Evolutionary conservation across 2,329 filamentous ascomycete genomes (phyloP), one percentile per base, ranked within the genome.

Genomic region (Fusarium protoensiforme): DNA sequence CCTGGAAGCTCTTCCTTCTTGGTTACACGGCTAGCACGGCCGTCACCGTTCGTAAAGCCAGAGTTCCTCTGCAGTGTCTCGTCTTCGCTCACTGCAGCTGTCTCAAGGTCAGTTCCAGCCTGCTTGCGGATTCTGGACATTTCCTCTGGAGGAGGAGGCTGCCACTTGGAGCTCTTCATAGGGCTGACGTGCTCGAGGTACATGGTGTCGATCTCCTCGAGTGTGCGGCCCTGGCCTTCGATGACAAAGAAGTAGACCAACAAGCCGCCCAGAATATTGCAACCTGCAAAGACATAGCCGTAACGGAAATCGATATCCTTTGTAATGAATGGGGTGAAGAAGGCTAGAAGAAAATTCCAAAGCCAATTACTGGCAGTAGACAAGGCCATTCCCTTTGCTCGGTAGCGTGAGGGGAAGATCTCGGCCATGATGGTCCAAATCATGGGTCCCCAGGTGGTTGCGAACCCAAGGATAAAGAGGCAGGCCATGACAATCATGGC

Each of bases 151-250:
- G 83, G 78, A 0, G 85, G 85, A 0, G 85, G 79, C 7, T 82
- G 73, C 88, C 88, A 93, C 69, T 87, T 83, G 53, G 84, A 79
- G 75, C 89, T 92, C 84, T 90, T 88, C 83, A 89, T 89, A 0
- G 92, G 91, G 73, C 84, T 88, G 20, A 94, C 90, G 29, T 84
- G 84, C 58, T 92, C 85, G 38, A 93, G 85, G 73, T 94, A 95
- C 91, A 93, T 93, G 56, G 90, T 92, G 76, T 96, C 93, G 64
- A 96, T 92, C 80, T 95, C 92, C 83, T 96, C 93, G 2, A 96
- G 86, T 0, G 90, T 91, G 7, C 92, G 88, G 61, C 92, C 93
- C 78, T 93, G 91, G 53, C 89, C 91, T 80, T 95, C 93, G 64
- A 92, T 90, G 61, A 95, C 88, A 80, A 94, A 94, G 83, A 95